Base-by-base conservation (phyloP, 495 filamentous ascomycete genomes). In the Aspergillus affinis region DNA sequence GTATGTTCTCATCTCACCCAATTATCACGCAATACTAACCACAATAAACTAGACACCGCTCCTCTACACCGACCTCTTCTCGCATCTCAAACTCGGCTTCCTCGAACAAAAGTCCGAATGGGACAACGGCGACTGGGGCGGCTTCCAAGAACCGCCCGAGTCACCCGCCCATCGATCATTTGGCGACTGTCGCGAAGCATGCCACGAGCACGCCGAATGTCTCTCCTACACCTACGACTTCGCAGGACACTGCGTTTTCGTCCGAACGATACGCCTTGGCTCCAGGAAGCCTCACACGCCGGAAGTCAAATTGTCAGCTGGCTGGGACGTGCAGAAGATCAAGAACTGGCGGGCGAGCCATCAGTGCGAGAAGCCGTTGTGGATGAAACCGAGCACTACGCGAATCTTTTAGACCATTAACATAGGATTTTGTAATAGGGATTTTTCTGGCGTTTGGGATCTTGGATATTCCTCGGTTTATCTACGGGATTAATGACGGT, bases 41-140 rank as follows among this genome's bases (percentile, higher is more conserved):
- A 41, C 18, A 51, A 4, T 21, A 32, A 27, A 48, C 13, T 46
- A 68, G 65, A 48, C 57, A 10, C 71, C 71, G 0, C 29, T 72
- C 0, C 54, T 75, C 12, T 75, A 75, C 44, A 58, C 69, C 21
- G 72, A 75, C n/a, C 46, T 75, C 23, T 49, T 67, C 49, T 60
- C 73, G 2, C 73, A 69, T 27, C 57, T 60, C n/a, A 48, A 59
- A 19, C 44, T 72, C 5, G 70, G 60, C 21, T 32, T 56, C 3
- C 23, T 63, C 32, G 45, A 62, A 1, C 58, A 67, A 30, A 62
- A 59, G 7, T 15, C 64, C 5, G 64, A 72, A 21, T 77, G 75
- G 75, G 71, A 77, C 55, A 77, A 77, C 49, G 66, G 68, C 13
- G 71, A 71, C 36, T 72, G 63, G 62, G 66, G 66, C 23, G 66